phyloP scores from a whole-genome alignment of 495 filamentous ascomycete genomes.

The Darksidea phi region DNA sequence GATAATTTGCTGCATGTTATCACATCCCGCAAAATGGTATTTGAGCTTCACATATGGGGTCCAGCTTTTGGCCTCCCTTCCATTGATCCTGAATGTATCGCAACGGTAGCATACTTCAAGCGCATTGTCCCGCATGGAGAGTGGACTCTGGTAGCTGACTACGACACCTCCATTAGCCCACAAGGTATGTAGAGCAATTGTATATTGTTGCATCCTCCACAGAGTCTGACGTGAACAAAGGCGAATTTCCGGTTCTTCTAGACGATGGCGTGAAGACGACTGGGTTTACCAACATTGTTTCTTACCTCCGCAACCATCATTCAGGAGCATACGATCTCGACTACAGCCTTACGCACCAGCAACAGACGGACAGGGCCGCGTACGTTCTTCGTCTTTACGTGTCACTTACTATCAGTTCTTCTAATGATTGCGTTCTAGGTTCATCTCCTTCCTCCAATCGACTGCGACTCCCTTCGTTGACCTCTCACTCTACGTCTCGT shows the following conservation, averaged over 20 bases:
- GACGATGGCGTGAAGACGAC: constrained; percentile 63
- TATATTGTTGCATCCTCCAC: constrained; percentile 5
- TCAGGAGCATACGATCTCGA: constrained; percentile 57
- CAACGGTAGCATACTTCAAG: constrained; percentile 65
- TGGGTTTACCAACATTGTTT: constrained; percentile 72
- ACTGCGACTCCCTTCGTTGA: constrained; percentile 40
- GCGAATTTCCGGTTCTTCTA: constrained; percentile 69
- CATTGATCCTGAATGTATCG: constrained; percentile 78
- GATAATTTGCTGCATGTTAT: background rate
- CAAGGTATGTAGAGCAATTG: constrained; percentile 58
- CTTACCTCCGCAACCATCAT: constrained; percentile 55
- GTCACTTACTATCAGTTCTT: background rate
- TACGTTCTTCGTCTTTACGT: constrained; percentile 37
- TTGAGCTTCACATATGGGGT: constrained; percentile 90
- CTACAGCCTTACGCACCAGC: constrained; percentile 46
- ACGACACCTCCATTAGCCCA: constrained; percentile 71
- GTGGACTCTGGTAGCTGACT: constrained; percentile 76
- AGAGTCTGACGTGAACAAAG: constrained; percentile 47
- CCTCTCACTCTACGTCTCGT: constrained; percentile 73
- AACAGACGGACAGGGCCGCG: constrained; percentile 57
- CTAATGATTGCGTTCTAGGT: constrained; percentile 5
- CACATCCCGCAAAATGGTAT: constrained; percentile 48
- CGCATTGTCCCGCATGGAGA: constrained; percentile 53
- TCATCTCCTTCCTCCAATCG: constrained; percentile 34
- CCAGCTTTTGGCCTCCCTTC: constrained; percentile 84